Evolutionary conservation across 192 early-diverging fungal genomes (phyloP), one percentile per base, ranked within the genome.

Genomic region (Oehlia diaphana): DNA sequence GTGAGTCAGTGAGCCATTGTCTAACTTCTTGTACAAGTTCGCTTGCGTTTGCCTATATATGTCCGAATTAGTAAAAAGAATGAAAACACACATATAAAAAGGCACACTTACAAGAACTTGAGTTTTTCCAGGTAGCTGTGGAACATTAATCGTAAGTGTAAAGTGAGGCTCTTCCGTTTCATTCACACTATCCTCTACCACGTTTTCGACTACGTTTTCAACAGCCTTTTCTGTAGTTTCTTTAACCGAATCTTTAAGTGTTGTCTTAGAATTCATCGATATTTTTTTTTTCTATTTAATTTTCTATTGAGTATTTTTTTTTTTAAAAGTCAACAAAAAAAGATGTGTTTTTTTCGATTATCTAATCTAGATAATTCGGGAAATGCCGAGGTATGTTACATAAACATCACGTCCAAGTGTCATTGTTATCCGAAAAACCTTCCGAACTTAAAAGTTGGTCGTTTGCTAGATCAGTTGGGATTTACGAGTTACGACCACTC

Each of bases 21-120:
- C 93, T 93, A 76, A 99, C 89, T 77, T 97, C 96, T 75, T 93
- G 92, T 64, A 99, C 88, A 6, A 93, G 87, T 80, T 95, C 94
- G 65, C 88, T 87, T 69, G 93, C 85, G 37, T 90, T 92, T 7
- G 90, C 92, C 90, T 92, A 75, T 19, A 63, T 58, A 35, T 4
- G 16, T n/a, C 16, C 16, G 23, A 76, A 21, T 64, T 61, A 72
- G 73, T 58, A 58, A 67, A 13, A 0, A 39, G 5, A 16, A 67
- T 28, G 16, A 7, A 28, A 67, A 37, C 13, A 10, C 16, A 65
- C 19, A n/a, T 4, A 37, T 12, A 47, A 26, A 74, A 61, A 63
- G 47, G 16, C 4, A 72, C 4, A 76, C 50, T 67, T 39, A 67
- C 58, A 47, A 73, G 63, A 72, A 80, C 78, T 26, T 84, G 78